A percentile compares a stretch with the other conserved stretches of the same genome.
These are phyloP conservation scores for Populus deltoides DNA, from an alignment of 345 rosid genomes.

Conservation along the genomic window DNA sequence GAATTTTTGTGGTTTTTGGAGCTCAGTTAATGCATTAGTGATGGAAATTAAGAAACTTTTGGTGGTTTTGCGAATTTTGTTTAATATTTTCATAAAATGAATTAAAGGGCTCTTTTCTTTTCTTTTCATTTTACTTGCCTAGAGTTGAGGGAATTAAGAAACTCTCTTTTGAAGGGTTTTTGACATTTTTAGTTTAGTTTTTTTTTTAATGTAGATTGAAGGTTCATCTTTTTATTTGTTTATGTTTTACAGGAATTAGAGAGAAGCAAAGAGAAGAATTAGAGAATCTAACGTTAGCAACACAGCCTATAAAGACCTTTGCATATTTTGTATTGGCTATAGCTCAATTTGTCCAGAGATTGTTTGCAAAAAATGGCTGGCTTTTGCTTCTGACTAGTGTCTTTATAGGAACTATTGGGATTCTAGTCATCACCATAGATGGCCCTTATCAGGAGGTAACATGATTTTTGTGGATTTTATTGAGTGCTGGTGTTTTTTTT, in stretches of 20 bases:
- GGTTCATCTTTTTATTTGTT: too few relatives aligned
- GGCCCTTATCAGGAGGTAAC: conserved; percentile 85
- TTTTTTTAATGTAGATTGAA: too few relatives aligned
- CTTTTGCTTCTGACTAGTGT: conserved; percentile 47
- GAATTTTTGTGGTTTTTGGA: too few relatives aligned
- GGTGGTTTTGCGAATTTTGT: background rate
- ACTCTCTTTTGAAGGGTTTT: too few relatives aligned
- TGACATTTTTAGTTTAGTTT: too few relatives aligned
- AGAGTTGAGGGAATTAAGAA: too few relatives aligned
- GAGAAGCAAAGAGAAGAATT: conserved; percentile 65
- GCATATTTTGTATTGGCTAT: conserved; percentile 62
- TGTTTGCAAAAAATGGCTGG: conserved; percentile 71
- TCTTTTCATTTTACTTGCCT: too few relatives aligned
- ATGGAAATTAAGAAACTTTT: background rate
- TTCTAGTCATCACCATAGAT: conserved; percentile 69
- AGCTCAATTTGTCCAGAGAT: conserved; percentile 49
- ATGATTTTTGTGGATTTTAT: background rate
- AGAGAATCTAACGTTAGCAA: conserved; percentile 59
- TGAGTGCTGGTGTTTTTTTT: background rate
- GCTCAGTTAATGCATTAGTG: background rate
- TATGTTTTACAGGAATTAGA: conserved; percentile 43
- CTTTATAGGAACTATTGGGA: conserved; percentile 32
- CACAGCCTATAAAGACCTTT: conserved; percentile 71
- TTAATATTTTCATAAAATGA: too few relatives aligned
- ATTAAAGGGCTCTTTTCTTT: background rate